Evolutionary conservation across 352 stramenopile genomes (phyloP), one percentile per base, ranked within the genome.

Genomic region (Pythium aristosporum): DNA sequence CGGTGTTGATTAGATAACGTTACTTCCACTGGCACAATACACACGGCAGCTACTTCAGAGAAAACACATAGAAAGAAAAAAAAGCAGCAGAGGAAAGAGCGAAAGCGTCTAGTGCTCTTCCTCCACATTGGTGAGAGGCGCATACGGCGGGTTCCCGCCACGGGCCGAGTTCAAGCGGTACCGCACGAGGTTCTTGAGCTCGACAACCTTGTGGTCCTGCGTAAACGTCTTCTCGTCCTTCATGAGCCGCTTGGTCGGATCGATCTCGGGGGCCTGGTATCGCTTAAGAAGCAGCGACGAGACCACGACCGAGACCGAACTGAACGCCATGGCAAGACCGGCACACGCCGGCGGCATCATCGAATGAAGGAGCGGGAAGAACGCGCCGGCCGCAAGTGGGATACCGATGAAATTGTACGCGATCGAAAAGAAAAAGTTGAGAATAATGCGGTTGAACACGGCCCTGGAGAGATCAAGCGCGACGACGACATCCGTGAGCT

Each of bases 401-500:
- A 96, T 96, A 9, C 83, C 82, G 1, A 96, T 39, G 16, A 88
- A 65, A 68, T 96, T 96, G 81, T 96, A 96, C 37, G 83, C 76
- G 63, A 96, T 79, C 48, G 87, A 92, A 55, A 90, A 94, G 71
- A 95, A 90, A 42, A 95, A 91, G 69, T 96, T 96, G 37, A 96
- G 65, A 30, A 79, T 77, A 71, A 96, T 96, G 51, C 88, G 88
- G 46, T 61, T 74, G 64, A 94, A 95, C 42, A 93, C 83, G 13
- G 86, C 79, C 21, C 84, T 87, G 41, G 88, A 85, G 6, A 96
- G 73, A 57, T 96, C 82, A 39, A 96, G 57, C 0, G 88, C 88
- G 15, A 91, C 82, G 20, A 96, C 80, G n/a, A 96, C 86, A 43
- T 96, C 88, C 4, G 67, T 77, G 39, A 96, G 61, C 28, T 91